phyloP scores from a whole-genome alignment of 352 stramenopile species.

The Blastocystis sp. region DNA sequence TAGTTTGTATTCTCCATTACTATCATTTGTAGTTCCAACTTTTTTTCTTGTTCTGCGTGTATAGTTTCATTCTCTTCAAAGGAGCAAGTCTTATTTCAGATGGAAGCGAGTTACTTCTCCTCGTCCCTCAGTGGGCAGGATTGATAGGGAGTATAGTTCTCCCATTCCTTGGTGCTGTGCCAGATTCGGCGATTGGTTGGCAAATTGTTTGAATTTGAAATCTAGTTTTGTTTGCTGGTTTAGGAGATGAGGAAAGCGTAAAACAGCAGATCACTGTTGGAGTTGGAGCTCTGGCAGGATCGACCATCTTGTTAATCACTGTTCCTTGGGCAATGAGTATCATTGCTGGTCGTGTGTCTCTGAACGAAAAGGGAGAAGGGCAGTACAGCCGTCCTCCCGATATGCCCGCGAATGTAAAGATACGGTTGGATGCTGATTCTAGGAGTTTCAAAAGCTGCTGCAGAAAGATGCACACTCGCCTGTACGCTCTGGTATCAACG shows the following conservation, averaged over 20 bases:
- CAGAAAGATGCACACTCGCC: constrained; percentile 70
- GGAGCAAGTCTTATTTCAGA: constrained; percentile 93
- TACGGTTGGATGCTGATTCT: not conserved
- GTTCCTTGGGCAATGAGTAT: constrained; percentile 89
- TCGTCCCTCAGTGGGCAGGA: constrained; percentile 86
- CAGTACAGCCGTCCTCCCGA: constrained; percentile 78
- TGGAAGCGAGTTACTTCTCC: constrained; percentile 90
- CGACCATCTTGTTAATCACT: constrained; percentile 98
- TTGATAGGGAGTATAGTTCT: constrained; percentile 92
- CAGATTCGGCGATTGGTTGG: constrained; percentile 46
- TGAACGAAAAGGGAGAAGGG: constrained; percentile 77
- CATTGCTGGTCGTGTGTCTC: constrained; percentile 85
- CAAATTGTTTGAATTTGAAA: constrained; percentile 17
- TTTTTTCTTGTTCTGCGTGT: constrained; percentile 86
- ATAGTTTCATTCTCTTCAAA: constrained; percentile 92
- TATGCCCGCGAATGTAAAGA: constrained; percentile 75
- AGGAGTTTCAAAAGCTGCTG: constrained; percentile 66
- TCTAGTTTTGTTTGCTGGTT: constrained; percentile 92
- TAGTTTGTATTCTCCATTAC: constrained; percentile 69
- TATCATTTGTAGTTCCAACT: constrained; percentile 73
- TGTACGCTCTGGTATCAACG: constrained; percentile 72
- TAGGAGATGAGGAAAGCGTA: constrained; percentile 76
- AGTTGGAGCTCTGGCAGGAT: constrained; percentile 91
- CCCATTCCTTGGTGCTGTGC: constrained; percentile 84
- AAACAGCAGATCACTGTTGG: constrained; percentile 89